A percentile compares a stretch with the other conserved stretches of the same genome.
Conservation (phyloP, 179 eudicot species). For the Dionaea muscipula region DNA sequence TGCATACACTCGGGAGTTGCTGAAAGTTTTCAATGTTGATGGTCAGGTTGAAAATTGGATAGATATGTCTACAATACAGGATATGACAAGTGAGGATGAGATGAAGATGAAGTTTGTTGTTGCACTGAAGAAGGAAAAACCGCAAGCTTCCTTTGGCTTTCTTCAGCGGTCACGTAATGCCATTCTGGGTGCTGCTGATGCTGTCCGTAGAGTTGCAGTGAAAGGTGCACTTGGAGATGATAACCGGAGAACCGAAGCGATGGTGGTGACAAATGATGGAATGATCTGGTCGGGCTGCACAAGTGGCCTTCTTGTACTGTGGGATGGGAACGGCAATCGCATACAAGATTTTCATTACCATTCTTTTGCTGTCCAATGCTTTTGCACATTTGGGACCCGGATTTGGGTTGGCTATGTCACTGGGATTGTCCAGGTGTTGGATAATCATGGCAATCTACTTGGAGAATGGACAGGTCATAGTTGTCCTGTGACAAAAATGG, state of each 20-base stretch:
- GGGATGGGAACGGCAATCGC: conserved; percentile 94
- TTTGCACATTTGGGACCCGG: conserved; percentile 56
- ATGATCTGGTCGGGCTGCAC: conserved; percentile 73
- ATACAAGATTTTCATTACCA: conserved; percentile 56
- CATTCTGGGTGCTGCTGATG: conserved; percentile 92
- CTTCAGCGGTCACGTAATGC: conserved; percentile 94
- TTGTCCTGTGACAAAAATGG: conserved; percentile 54
- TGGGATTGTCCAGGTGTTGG: conserved; percentile 62
- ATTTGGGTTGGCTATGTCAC: conserved; percentile 88
- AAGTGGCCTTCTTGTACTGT: conserved; percentile 71
- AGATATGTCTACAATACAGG: conserved; percentile 35
- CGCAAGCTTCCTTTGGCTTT: conserved; percentile 50
- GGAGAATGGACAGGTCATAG: conserved; percentile 77
- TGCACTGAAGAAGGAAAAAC: conserved; percentile 54
- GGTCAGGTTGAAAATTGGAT: conserved; percentile 65
- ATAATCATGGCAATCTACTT: conserved; percentile 60
- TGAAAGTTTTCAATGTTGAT: conserved; percentile 70
- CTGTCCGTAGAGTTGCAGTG: conserved; percentile 83
- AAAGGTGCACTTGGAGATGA: conserved; percentile 84
- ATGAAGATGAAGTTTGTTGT: conserved; percentile 44
- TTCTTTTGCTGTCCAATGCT: conserved; percentile 48
- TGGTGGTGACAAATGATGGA: conserved; percentile 52
- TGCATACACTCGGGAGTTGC: conserved; percentile 71
- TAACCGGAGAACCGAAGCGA: conserved; percentile 59
- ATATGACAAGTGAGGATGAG: conserved; percentile 54